These are phyloP conservation scores for Senna siamea DNA, from an alignment of 306 rosid species.

Conservation along the genomic window DNA sequence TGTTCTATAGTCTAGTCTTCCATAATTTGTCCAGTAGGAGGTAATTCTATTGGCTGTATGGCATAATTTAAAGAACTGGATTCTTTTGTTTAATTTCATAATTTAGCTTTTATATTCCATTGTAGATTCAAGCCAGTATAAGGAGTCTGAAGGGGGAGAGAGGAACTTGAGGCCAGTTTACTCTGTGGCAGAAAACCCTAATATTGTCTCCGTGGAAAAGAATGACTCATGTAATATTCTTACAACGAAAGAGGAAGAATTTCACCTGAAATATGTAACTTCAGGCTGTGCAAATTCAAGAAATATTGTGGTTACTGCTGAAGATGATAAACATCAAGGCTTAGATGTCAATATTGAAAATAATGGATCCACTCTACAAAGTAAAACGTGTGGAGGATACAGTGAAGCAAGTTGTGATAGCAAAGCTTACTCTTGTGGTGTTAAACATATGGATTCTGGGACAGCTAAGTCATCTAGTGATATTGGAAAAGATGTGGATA, in stretches of 20 bases:
- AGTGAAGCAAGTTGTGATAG: slow-evolving; percentile 39
- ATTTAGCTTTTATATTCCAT: slow-evolving; percentile 38
- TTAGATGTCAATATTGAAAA: slow-evolving; percentile 39
- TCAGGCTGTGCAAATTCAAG: slow-evolving; percentile 41
- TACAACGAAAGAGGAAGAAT: slow-evolving; percentile 44
- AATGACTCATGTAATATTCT: slow-evolving; percentile 39
- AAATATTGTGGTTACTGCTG: slow-evolving; percentile 38
- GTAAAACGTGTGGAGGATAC: slow-evolving; percentile 31
- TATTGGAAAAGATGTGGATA: slow-evolving; percentile 48
- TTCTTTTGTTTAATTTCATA: slow-evolving; percentile 25
- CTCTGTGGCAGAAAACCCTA: slow-evolving; percentile 41
- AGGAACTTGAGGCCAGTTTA: slow-evolving; percentile 48
- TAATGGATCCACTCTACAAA: slow-evolving; percentile 45
- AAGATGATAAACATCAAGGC: slow-evolving; percentile 47
- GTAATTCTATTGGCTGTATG: slow-evolving; percentile 23
- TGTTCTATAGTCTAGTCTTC: slow-evolving; percentile 5
- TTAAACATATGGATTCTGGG: slow-evolving; percentile 42
- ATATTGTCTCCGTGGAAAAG: slow-evolving; percentile 37
- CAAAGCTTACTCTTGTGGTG: slow-evolving; percentile 41
- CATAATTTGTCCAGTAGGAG: slow-evolving; percentile 20
- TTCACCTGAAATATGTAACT: slow-evolving; percentile 33
- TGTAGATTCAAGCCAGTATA: slow-evolving; percentile 56
- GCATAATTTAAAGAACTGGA: slow-evolving; percentile 29
- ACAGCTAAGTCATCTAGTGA: slow-evolving; percentile 41
- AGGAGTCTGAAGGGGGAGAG: slow-evolving; percentile 49